Evolutionary conservation across 345 rosid genomes (phyloP).

Genomic region (Eucalyptus marginata): DNA sequence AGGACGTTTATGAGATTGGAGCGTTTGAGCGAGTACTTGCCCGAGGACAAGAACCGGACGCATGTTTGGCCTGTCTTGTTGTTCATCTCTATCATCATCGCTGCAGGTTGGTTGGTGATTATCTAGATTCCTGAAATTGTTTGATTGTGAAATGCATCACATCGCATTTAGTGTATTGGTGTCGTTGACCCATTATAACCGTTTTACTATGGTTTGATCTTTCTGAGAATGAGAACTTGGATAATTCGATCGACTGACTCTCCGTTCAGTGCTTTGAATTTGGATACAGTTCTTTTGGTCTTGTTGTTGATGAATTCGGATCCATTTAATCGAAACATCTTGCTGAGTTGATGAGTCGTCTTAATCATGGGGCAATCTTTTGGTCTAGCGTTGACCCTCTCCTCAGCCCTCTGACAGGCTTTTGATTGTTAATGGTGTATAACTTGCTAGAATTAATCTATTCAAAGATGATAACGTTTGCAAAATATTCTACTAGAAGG

Average conservation of each 20-base stretch:
- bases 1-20: constrained; percentile 12
- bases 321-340: background rate
- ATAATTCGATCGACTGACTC: background rate
- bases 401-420: background rate
- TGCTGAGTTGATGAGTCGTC: background rate
- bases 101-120: constrained; percentile 20
- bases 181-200: background rate
- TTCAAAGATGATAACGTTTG: too few relatives aligned
- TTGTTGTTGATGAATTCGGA: background rate
- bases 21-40: constrained; percentile 31
- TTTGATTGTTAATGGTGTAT: background rate
- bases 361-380: background rate
- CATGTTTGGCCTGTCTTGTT: constrained; percentile 44
- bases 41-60: constrained; percentile 56
- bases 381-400: background rate
- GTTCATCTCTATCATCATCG: constrained; percentile 31
- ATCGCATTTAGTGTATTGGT: background rate
- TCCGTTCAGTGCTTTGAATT: background rate
- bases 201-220: background rate
- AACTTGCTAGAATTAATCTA: background rate
- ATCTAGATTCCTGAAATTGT: background rate
- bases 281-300: background rate
- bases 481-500: background rate
- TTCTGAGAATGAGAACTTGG: background rate
- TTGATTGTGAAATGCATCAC: background rate